Evolutionary conservation across 1,284 basidiomycete species (phyloP).

Genomic region (Tetrapyrgos nigripes): DNA sequence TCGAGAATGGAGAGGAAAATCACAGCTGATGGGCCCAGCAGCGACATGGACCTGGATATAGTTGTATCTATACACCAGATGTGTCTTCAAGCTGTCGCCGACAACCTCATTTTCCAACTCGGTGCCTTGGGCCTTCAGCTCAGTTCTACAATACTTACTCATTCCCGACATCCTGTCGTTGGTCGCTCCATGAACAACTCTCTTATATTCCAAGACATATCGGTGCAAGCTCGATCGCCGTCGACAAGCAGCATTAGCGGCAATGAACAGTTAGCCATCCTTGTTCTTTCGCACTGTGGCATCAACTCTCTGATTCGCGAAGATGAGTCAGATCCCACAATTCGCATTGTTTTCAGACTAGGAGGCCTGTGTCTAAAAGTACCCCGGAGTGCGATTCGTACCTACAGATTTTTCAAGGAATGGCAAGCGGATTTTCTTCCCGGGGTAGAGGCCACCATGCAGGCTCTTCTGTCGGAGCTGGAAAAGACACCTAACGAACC

Average conservation of each 20-base stretch:
- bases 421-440: slow-evolving; percentile 83
- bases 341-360: slow-evolving; percentile 53
- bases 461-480: slow-evolving; percentile 69
- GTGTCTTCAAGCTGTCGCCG: slow-evolving; percentile 57
- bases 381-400: slow-evolving; percentile 78
- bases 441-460: slow-evolving; percentile 68
- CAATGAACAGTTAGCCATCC: slow-evolving; percentile 64
- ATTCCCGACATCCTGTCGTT: slow-evolving; percentile 28
- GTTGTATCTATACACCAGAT: slow-evolving; percentile 46
- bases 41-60: slow-evolving; percentile 28
- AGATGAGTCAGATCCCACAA: slow-evolving; percentile 37
- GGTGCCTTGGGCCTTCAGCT: slow-evolving; percentile 48
- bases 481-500: slow-evolving; percentile 44
- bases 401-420: slow-evolving; percentile 79
- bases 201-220: slow-evolving; percentile 53
- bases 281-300: slow-evolving; percentile 53
- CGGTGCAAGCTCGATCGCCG: slow-evolving; percentile 64
- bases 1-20: background rate
- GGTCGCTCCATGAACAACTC: slow-evolving; percentile 54
- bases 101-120: slow-evolving; percentile 52
- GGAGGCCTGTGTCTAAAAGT: slow-evolving; percentile 60
- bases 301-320: slow-evolving; percentile 55
- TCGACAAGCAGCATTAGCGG: slow-evolving; percentile 44
- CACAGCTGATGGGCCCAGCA: background rate
- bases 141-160: slow-evolving; percentile 40